A percentile compares a stretch with the other conserved stretches of the same genome.
These are phyloP conservation scores for Aquilaria yunnanensis DNA, from an alignment of 345 rosid species.

Conservation along the genomic window DNA sequence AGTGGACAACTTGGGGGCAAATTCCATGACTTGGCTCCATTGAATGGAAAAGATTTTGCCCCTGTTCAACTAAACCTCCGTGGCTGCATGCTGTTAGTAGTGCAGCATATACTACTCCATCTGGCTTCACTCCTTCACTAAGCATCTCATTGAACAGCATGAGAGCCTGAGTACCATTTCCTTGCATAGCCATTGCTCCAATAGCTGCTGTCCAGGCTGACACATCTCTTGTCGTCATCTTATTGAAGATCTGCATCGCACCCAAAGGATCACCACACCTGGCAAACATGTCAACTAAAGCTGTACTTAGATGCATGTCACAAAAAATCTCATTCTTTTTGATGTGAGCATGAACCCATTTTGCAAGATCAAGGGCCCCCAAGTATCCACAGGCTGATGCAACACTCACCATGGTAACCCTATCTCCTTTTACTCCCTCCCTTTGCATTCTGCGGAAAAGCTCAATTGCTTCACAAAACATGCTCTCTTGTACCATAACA, in stretches of 20 bases:
- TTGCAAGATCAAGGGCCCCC: slow-evolving; percentile 46
- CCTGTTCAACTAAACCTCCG: slow-evolving; percentile 38
- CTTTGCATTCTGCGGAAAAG: slow-evolving; percentile 41
- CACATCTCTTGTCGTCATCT: slow-evolving; percentile 41
- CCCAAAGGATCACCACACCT: slow-evolving; percentile 46
- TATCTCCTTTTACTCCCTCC: slow-evolving; percentile 35
- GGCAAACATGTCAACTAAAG: slow-evolving; percentile 52
- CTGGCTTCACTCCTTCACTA: slow-evolving; percentile 34
- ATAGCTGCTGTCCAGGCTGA: slow-evolving; percentile 64
- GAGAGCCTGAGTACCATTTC: slow-evolving; percentile 37
- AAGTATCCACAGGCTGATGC: slow-evolving; percentile 51
- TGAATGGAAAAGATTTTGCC: slow-evolving; percentile 35
- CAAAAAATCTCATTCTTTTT: slow-evolving; percentile 27
- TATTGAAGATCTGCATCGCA: slow-evolving; percentile 40
- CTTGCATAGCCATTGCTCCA: slow-evolving; percentile 41
- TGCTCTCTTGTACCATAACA: slow-evolving; percentile 40
- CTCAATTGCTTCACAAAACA: slow-evolving; percentile 43
- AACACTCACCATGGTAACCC: slow-evolving; percentile 37
- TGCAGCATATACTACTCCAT: slow-evolving; percentile 31
- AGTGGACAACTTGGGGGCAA: slow-evolving; percentile 39
- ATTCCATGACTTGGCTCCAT: slow-evolving; percentile 36
- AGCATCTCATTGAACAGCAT: slow-evolving; percentile 40
- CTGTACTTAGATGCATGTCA: slow-evolving; percentile 40
- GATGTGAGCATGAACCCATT: slow-evolving; percentile 38
- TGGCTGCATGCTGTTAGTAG: slow-evolving; percentile 47